A percentile compares a stretch with the other conserved stretches of the same genome.
phyloP scores from a whole-genome alignment of 2,329 filamentous ascomycete genomes.

The Elsinoe batatas region DNA sequence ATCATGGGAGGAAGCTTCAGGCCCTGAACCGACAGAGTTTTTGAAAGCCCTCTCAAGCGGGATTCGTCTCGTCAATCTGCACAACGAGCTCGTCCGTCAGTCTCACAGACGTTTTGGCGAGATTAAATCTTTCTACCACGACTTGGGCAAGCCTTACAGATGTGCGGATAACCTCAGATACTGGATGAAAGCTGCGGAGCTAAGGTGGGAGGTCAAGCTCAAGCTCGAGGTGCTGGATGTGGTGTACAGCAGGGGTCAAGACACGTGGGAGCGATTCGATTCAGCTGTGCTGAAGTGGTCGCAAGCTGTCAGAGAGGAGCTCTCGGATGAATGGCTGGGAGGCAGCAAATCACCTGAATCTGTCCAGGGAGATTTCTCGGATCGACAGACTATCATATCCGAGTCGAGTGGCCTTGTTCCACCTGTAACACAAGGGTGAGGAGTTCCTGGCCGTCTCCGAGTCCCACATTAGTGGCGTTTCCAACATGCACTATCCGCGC shows the following conservation, averaged over 20 bases:
- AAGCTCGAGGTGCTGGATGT: conserved; percentile 78
- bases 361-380: conserved; percentile 3
- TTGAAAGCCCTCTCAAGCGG: conserved; percentile 67
- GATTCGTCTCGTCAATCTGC: conserved; percentile 69
- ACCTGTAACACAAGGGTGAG: conserved; percentile 4
- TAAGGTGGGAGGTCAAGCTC: conserved; percentile 82
- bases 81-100: conserved; percentile 79
- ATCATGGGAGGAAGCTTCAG: conserved; percentile 51
- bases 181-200: conserved; percentile 92
- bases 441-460: conserved; percentile 1
- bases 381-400: neutral
- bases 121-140: conserved; percentile 82
- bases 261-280: conserved; percentile 75
- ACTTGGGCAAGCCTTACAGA: conserved; percentile 89
- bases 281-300: conserved; percentile 76
- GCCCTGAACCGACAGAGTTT: conserved; percentile 57
- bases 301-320: conserved; percentile 69
- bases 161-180: conserved; percentile 87
- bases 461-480: conserved; percentile 6
- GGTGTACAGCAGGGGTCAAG: conserved; percentile 60
- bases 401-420: neutral
- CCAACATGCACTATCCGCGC: conserved; percentile 6
- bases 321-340: conserved; percentile 57
- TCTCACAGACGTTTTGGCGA: conserved; percentile 80
- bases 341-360: neutral